Base-by-base conservation (phyloP, 1,284 basidiomycete species). In the Malassezia yamatoensis region DNA sequence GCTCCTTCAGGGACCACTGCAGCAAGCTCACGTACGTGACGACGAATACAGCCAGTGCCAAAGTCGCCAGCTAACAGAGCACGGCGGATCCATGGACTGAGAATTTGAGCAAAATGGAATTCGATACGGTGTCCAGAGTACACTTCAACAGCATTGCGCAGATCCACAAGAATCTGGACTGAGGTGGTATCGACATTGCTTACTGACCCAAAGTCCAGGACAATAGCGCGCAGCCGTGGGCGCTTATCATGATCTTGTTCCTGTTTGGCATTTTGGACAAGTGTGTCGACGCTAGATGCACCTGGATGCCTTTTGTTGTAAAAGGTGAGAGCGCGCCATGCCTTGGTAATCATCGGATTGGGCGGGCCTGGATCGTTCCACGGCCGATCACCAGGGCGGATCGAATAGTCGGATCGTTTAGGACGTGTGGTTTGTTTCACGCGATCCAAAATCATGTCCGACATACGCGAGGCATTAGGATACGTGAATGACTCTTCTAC, bases 401-500 rank as follows among this genome's bases (percentile, higher is more conserved):
- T 49, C 21, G 41, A 24, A 1, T 42, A 15, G 12, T 56, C 7
- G 4, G 57, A 51, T 29, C 39, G 51, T 18, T 88, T 88, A 36
- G 90, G 82, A 16, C 83, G 81, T 62, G 85, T 89, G 64, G 83
- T 78, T 59, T 77, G 77, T 77, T 87, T 91, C 65, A 89, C 88
- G 64, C 88, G 80, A 62, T 87, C 85, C 40, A 90, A 85, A 36
- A 96, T 78, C 0, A 80, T 79, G 48, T 83, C 81, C 75, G 90
- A 90, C 72, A 87, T 78, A 60, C 82, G 78, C 1, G 86, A 86
- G 5, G 85, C 85, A 78, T 96, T 98, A 47, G 93, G 91, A 78
- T 91, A 98, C 38, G 94, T 80, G 75, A 87, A 88, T 58, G 87
- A 87, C 77, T 96, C 90, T 70, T 94, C 90, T 73, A 90, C 85